Conservation (phyloP, 345 rosid species). For the Hibiscus trionum region DNA sequence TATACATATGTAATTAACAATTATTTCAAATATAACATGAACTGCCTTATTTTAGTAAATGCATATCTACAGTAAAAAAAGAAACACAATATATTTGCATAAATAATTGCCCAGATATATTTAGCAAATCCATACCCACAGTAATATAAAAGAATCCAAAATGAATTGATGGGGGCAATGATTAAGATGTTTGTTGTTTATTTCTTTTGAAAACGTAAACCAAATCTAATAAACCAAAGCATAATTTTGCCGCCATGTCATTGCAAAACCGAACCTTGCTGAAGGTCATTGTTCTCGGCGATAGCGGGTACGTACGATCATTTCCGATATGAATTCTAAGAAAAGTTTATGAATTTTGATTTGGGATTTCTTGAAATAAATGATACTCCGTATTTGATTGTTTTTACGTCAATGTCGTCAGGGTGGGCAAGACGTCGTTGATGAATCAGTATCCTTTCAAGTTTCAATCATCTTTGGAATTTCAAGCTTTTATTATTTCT, state of each 20-base stretch:
- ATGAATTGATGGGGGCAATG: neutral
- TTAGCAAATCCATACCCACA: neutral
- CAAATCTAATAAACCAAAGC: neutral
- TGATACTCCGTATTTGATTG: neutral
- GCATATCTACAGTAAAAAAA: neutral
- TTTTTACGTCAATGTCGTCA: constrained; percentile 25
- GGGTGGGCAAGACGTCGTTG: constrained; percentile 98
- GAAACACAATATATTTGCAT: neutral
- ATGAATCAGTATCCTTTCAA: constrained; percentile 95
- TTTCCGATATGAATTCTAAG: neutral
- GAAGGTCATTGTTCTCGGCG: constrained; percentile 98
- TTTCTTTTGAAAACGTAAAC: neutral
- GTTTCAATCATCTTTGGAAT: neutral
- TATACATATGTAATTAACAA: too few relatives aligned
- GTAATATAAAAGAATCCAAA: neutral
- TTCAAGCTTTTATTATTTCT: neutral
- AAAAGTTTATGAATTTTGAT: neutral
- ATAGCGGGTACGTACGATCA: constrained; percentile 75
- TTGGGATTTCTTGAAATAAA: neutral
- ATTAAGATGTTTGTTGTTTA: neutral
- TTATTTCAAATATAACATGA: too few relatives aligned
- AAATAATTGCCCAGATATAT: neutral
- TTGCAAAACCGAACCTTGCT: constrained; percentile 85
- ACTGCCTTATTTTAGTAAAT: too few relatives aligned
- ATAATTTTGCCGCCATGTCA: constrained; percentile 42